Conservation (phyloP, 805 yeast species). For the Wickerhamiella australiensis region DNA sequence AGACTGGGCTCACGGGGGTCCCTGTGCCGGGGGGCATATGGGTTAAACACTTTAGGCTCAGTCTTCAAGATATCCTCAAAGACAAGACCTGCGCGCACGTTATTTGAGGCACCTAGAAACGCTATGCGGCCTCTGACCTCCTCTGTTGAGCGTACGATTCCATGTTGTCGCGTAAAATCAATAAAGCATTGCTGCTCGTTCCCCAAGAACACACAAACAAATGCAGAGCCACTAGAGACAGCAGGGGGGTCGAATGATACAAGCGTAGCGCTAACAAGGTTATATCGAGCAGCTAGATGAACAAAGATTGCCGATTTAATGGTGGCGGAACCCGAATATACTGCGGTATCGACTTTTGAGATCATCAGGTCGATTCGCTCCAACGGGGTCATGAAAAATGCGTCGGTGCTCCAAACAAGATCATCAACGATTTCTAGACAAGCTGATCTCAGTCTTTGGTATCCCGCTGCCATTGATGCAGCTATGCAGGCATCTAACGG, state of each 20-base stretch:
- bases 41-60: neutral
- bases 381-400: slow-evolving; percentile 8
- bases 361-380: neutral
- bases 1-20: neutral
- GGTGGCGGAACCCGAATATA: slow-evolving; percentile 9
- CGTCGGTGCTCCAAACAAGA: neutral
- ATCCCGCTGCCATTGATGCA: neutral
- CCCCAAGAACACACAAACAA: slow-evolving; percentile 10
- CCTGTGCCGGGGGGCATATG: neutral
- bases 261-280: slow-evolving; percentile 15
- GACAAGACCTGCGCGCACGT: neutral
- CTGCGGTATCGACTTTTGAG: slow-evolving; percentile 6
- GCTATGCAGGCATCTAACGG: neutral
- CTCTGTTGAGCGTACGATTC: slow-evolving; percentile 15
- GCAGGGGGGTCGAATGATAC: slow-evolving; percentile 14
- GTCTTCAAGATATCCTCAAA: neutral
- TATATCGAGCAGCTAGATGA: slow-evolving; percentile 11
- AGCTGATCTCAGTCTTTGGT: neutral
- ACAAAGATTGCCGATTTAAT: slow-evolving; percentile 16
- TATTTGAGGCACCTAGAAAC: neutral
- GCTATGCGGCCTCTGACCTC: slow-evolving; percentile 20
- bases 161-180: slow-evolving; percentile 19
- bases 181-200: slow-evolving; percentile 14
- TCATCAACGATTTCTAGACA: neutral
- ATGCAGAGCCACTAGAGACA: slow-evolving; percentile 9